Evolutionary conservation across 129 eudicot genomes (phyloP), one percentile per base, ranked within the genome.

Genomic region (Pittosporum tobira): DNA sequence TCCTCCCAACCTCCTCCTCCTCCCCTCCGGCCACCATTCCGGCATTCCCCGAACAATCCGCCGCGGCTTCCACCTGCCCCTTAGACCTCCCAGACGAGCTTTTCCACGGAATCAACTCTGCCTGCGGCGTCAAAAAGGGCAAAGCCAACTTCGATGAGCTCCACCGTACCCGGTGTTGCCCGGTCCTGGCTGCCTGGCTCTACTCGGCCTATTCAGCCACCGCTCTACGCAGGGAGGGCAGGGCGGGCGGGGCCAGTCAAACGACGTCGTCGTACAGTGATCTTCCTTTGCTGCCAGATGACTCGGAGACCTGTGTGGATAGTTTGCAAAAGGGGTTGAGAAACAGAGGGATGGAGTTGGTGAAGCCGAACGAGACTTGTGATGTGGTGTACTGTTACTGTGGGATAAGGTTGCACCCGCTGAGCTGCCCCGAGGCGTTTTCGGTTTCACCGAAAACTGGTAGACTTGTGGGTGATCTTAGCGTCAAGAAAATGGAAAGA

Each of bases 151-250:
- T 73, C 16, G 75, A 58, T 16, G 63, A 68, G 37, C 76, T 81
- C 59, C 66, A 75, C 45, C 77, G 77, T n/a, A 61, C 63, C 51
- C 71, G 69, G 18, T 90, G 95, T 75, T 90, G 98, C 81, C 98
- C 98, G 0, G 98, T 86, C 3, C 78, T 86, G 4, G 98, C 90
- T 1, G 84, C 95, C 9, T 90, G 95, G 88, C 77, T 90, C 13
- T 90, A 81, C 81, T 67, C 95, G 3, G 89, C 95, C 10, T 81
- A 90, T 82, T 79, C 95, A 2, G 63, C 64, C 11, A 71, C 84
- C 0, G 98, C 87, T 1, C 82, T 90, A 0, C 71, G 70, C 48
- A 48, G 43, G 16, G 70, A 45, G 2, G 53, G 69, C 23, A 43
- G 37, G 14, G 54, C 69, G n/a, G n/a, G n/a, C n/a, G n/a, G n/a